A percentile compares a stretch with the other conserved stretches of the same genome.
phyloP scores from a whole-genome alignment of 169 alveolate genomes.

The Eimeria maxima region DNA sequence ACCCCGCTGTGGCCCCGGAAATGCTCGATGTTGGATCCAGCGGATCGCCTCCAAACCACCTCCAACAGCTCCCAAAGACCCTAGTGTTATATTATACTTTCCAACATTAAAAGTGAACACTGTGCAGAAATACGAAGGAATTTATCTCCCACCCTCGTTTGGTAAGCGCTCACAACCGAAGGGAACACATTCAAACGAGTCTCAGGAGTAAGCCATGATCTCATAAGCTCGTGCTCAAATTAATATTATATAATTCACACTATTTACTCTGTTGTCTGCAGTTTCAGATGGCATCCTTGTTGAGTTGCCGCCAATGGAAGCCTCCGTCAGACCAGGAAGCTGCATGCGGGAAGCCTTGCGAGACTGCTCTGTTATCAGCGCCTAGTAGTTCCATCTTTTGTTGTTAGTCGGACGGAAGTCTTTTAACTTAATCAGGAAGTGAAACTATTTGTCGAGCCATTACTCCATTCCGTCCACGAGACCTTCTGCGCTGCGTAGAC shows the following conservation, averaged over 20 bases:
- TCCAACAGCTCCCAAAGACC: too few relatives aligned
- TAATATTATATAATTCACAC: not conserved
- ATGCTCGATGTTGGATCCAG: too few relatives aligned
- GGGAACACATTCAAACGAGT: not conserved
- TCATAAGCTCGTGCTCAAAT: not conserved
- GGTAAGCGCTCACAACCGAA: not conserved
- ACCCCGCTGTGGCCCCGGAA: too few relatives aligned
- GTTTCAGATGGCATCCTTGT: not conserved
- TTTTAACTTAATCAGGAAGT: not conserved
- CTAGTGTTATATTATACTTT: too few relatives aligned
- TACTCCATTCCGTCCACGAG: not conserved
- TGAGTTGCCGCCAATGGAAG: not conserved
- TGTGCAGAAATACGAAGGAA: too few relatives aligned
- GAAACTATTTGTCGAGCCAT: not conserved
- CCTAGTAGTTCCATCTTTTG: not conserved
- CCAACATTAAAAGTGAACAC: too few relatives aligned
- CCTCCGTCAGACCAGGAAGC: not conserved
- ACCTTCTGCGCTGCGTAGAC: not conserved
- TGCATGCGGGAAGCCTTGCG: constrained; percentile 45
- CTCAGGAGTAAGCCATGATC: not conserved
- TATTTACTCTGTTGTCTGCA: not conserved
- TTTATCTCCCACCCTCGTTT: not conserved
- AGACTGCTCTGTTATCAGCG: not conserved
- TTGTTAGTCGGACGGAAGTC: constrained; percentile 4
- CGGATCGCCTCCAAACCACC: too few relatives aligned